Conservation (phyloP, 2,329 filamentous ascomycete genomes). For the Fusarium continuum region DNA sequence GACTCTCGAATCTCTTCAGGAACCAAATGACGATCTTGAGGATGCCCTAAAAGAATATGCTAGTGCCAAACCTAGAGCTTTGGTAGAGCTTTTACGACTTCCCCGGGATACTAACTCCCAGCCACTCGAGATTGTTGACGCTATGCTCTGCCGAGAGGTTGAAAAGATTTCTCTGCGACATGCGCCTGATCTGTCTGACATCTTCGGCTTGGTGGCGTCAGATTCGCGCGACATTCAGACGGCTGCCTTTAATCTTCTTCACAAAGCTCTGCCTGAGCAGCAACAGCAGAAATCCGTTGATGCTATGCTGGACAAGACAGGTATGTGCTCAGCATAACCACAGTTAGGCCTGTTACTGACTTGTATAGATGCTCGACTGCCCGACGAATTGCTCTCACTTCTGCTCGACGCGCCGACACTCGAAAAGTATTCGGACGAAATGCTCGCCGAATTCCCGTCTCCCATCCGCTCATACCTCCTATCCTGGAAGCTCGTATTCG, state of each 20-base stretch:
- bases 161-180: conserved; percentile 69
- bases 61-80: conserved; percentile 62
- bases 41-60: conserved; percentile 74
- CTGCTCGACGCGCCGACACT: conserved; percentile 80
- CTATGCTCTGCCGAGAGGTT: conserved; percentile 75
- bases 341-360: conserved; percentile 10
- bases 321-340: conserved; percentile 41
- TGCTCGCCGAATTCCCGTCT: conserved; percentile 74
- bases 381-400: conserved; percentile 85
- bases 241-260: conserved; percentile 81
- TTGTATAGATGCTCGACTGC: conserved; percentile 70
- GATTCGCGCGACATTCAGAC: conserved; percentile 80
- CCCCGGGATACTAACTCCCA: conserved; percentile 61
- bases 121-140: conserved; percentile 78
- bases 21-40: conserved; percentile 85
- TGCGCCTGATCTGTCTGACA: conserved; percentile 69
- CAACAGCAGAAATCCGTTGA: conserved; percentile 89
- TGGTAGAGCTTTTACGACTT: conserved; percentile 71
- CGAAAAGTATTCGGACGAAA: conserved; percentile 71
- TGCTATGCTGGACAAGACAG: conserved; percentile 73
- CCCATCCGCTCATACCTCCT: conserved; percentile 82
- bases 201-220: conserved; percentile 81
- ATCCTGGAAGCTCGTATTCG: conserved; percentile 90
- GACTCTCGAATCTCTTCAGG: conserved; percentile 69
- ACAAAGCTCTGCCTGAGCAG: conserved; percentile 77